A percentile compares a stretch with the other conserved stretches of the same genome.
Evolutionary conservation across 306 rosid species (phyloP).

Genomic region (Dryas alaskensis): DNA sequence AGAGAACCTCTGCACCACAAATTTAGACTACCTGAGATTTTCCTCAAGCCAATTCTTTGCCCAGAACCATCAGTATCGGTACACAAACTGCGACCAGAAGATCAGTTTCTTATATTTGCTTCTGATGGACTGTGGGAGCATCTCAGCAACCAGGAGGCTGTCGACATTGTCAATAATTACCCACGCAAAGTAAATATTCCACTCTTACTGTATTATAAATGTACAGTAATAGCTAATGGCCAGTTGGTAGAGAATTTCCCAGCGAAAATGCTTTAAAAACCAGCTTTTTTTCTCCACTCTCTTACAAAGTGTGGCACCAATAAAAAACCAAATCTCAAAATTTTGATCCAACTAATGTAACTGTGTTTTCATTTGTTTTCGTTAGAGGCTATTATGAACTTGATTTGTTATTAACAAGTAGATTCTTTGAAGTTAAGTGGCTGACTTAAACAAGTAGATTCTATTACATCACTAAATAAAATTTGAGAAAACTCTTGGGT

Average conservation of each 20-base stretch:
- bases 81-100: constrained; percentile 55
- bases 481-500: too few relatives aligned
- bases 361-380: too few relatives aligned
- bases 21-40: constrained; percentile 64
- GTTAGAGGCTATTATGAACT: too few relatives aligned
- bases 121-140: constrained; percentile 96
- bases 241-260: too few relatives aligned
- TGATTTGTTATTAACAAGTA: too few relatives aligned
- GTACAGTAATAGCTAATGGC: too few relatives aligned
- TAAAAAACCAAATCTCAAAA: too few relatives aligned
- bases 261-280: not conserved
- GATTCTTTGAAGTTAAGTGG: too few relatives aligned
- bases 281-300: not conserved
- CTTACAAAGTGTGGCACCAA: not conserved
- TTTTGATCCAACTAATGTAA: too few relatives aligned
- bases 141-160: constrained; percentile 71
- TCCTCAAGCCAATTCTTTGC: constrained; percentile 64
- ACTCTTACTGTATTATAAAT: too few relatives aligned
- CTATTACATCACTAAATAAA: too few relatives aligned
- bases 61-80: constrained; percentile 59
- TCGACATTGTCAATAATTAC: constrained; percentile 57
- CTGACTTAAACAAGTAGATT: not conserved
- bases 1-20: constrained; percentile 56
- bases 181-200: constrained; percentile 52
- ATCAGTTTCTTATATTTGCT: constrained; percentile 74